Evolutionary conservation across 768 basidiomycete species (phyloP).

Genomic region (Pholiota molesta): DNA sequence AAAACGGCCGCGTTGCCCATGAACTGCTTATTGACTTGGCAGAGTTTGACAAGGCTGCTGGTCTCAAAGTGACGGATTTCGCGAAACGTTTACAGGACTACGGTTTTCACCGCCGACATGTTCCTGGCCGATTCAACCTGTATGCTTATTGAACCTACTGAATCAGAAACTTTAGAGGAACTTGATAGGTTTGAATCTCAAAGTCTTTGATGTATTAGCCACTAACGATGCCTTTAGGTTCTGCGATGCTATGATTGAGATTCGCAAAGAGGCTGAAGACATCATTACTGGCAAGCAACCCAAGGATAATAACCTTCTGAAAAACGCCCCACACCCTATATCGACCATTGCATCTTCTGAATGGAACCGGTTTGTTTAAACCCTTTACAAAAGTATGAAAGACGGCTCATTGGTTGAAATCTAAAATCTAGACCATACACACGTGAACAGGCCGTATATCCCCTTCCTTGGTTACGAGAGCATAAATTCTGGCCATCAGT

Average conservation of each 20-base stretch:
- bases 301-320: conserved; percentile 88
- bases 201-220: neutral
- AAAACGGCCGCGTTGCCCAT: conserved; percentile 91
- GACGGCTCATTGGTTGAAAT: conserved; percentile 9
- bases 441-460: conserved; percentile 89
- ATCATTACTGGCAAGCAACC: conserved; percentile 87
- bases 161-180: conserved; percentile 92
- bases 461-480: conserved; percentile 77
- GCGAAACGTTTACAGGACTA: conserved; percentile 96
- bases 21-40: conserved; percentile 94
- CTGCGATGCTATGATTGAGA: conserved; percentile 98
- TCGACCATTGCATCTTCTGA: conserved; percentile 72
- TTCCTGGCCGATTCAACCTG: conserved; percentile 98
- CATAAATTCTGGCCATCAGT: conserved; percentile 98
- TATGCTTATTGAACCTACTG: conserved; percentile 98
- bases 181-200: conserved; percentile 67
- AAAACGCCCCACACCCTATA: conserved; percentile 92
- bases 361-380: conserved; percentile 68
- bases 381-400: neutral
- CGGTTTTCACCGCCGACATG: conserved; percentile 96
- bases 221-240: conserved; percentile 53
- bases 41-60: conserved; percentile 90
- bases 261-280: conserved; percentile 89
- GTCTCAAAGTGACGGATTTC: conserved; percentile 93
- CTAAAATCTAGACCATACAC: conserved; percentile 77